A percentile compares a stretch with the other conserved stretches of the same genome.
Conservation (phyloP, 2,329 filamentous ascomycete genomes). For the Rhynchosporium agropyri region DNA sequence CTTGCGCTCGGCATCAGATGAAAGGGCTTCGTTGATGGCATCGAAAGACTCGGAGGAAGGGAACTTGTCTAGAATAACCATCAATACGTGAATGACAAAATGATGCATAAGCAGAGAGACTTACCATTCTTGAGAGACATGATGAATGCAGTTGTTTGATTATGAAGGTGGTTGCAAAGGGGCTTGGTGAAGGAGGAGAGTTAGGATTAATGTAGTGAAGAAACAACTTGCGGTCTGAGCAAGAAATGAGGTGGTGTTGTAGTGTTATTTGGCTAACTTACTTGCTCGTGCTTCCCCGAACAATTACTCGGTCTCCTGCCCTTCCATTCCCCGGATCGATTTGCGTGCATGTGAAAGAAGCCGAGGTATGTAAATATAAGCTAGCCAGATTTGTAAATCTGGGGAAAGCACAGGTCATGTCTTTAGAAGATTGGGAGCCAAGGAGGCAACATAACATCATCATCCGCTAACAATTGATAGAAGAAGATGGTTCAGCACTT, state of each 20-base stretch:
- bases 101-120: neutral
- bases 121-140: slow-evolving; percentile 78
- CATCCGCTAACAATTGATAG: neutral
- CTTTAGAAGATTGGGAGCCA: neutral
- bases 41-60: slow-evolving; percentile 93
- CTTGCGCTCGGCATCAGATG: slow-evolving; percentile 74
- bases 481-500: neutral
- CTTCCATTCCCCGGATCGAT: neutral
- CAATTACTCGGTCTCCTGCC: neutral
- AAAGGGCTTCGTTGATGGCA: slow-evolving; percentile 73
- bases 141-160: slow-evolving; percentile 1
- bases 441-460: neutral
- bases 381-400: slow-evolving; percentile 11
- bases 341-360: slow-evolving; percentile 8
- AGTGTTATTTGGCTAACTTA: slow-evolving; percentile 5
- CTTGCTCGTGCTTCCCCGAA: slow-evolving; percentile 16
- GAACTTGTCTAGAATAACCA: slow-evolving; percentile 65
- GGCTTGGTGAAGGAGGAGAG: neutral
- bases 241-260: neutral
- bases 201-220: neutral
- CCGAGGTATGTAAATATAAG: neutral
- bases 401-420: neutral
- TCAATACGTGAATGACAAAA: slow-evolving; percentile 15
- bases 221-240: slow-evolving; percentile 5
- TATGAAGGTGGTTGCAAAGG: neutral